phyloP scores from a whole-genome alignment of 306 rosid species.

The Medicago arabica region DNA sequence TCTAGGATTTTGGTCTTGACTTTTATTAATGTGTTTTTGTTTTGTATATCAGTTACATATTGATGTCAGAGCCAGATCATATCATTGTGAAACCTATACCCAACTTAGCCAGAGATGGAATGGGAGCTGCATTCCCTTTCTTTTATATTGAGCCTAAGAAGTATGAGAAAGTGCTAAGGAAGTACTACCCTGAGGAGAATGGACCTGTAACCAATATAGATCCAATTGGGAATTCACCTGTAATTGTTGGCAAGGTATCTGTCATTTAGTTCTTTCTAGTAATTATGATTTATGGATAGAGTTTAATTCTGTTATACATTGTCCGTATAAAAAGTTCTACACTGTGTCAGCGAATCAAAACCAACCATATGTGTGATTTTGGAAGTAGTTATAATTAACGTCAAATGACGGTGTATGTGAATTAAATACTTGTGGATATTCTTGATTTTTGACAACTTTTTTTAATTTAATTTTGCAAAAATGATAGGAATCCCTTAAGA shows the following conservation, averaged over 20 bases:
- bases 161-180: slow-evolving; percentile 75
- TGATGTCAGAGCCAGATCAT: slow-evolving; percentile 98
- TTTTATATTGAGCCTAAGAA: slow-evolving; percentile 93
- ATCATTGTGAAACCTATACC: slow-evolving; percentile 95
- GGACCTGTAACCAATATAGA: slow-evolving; percentile 88
- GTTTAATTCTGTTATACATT: too few relatives aligned
- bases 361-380: too few relatives aligned
- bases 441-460: slow-evolving; percentile 21
- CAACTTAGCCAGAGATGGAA: slow-evolving; percentile 79
- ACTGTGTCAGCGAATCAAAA: too few relatives aligned
- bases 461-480: slow-evolving; percentile 34
- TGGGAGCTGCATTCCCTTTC: slow-evolving; percentile 98
- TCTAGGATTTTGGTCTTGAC: slow-evolving; percentile 39
- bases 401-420: too few relatives aligned
- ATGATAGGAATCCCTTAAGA: slow-evolving; percentile 82
- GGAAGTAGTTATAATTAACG: too few relatives aligned
- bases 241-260: slow-evolving; percentile 88
- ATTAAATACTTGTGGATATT: background rate
- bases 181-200: slow-evolving; percentile 75
- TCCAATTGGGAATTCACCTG: slow-evolving; percentile 98
- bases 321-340: too few relatives aligned
- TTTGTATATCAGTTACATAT: slow-evolving; percentile 69
- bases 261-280: slow-evolving; percentile 22
- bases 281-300: background rate
- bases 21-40: slow-evolving; percentile 12